Percentiles rank a stretch among this genome's conserved stretches.
These are phyloP conservation scores for Eleusine coracana DNA, from an alignment of 176 grass and related monocot genomes.

Conservation along the genomic window DNA sequence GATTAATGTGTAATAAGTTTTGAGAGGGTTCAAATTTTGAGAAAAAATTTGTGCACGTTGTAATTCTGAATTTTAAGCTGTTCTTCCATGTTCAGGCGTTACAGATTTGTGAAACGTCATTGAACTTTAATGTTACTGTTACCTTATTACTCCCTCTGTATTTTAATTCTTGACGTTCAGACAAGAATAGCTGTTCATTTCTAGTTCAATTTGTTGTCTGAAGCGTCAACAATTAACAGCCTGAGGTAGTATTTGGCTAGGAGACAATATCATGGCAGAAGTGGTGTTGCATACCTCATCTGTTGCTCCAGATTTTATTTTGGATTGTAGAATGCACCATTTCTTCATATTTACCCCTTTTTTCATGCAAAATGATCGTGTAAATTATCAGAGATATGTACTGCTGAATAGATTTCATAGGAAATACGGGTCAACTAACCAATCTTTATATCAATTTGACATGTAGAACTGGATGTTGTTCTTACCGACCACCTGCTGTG, in stretches of 20 bases:
- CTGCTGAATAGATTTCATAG: conserved; percentile 32
- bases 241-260: conserved; percentile 18
- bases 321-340: conserved; percentile 98
- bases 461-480: conserved; percentile 64
- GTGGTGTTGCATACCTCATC: conserved; percentile 63
- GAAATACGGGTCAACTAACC: conserved; percentile 58
- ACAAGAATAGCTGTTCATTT: no score
- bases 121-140: conserved; percentile 3
- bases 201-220: no score
- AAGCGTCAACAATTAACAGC: no score
- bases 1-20: conserved; percentile 27
- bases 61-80: conserved; percentile 22
- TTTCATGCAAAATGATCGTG: conserved; percentile 36
- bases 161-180: no score
- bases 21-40: conserved; percentile 28
- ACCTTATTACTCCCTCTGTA: no score
- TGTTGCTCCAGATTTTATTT: conserved; percentile 95
- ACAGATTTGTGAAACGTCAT: conserved; percentile 16
- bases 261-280: conserved; percentile 25
- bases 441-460: conserved; percentile 81
- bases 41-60: conserved; percentile 12
- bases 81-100: conserved; percentile 3
- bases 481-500: conserved; percentile 76
- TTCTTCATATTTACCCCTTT: conserved; percentile 95
- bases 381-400: conserved; percentile 25